Evolutionary conservation across 139 green algal species (phyloP).

Genomic region (Auxenochlorella protothecoides): DNA sequence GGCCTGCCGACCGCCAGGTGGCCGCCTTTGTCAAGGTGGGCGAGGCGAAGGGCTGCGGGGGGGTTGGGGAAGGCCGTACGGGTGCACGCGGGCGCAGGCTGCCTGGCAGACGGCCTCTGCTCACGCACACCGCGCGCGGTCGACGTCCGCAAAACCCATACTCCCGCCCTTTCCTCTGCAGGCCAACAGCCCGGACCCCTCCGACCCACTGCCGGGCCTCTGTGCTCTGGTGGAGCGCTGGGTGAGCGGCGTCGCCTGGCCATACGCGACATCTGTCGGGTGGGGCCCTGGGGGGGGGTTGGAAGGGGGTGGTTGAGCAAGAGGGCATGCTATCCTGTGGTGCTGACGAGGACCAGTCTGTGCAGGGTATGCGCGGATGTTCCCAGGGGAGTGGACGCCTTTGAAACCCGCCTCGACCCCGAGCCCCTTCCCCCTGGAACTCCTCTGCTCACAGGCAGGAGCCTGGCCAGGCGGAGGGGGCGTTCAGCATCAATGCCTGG

Average conservation of each 20-base stretch:
- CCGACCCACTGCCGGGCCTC: slow-evolving; percentile 28
- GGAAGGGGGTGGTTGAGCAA: not conserved
- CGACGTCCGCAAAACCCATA: not conserved
- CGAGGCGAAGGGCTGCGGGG: not conserved
- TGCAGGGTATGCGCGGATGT: too few species aligned
- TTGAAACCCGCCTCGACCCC: too few species aligned
- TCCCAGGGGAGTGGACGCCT: too few species aligned
- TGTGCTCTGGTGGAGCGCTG: slow-evolving; percentile 27
- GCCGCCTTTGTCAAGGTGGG: slow-evolving; percentile 23
- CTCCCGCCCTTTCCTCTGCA: slow-evolving; percentile 2
- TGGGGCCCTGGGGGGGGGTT: not conserved
- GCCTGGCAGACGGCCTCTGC: too few species aligned
- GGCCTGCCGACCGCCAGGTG: slow-evolving; percentile 12
- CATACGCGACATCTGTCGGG: not conserved
- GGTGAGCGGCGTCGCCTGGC: slow-evolving; percentile 23
- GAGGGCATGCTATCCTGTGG: too few species aligned
- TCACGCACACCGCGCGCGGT: too few species aligned
- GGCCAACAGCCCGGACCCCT: slow-evolving; percentile 11
- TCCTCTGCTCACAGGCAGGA: not conserved
- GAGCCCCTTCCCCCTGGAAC: not conserved
- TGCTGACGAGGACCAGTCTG: too few species aligned
- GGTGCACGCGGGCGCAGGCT: too few species aligned
- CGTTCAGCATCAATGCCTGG: slow-evolving; percentile 25
- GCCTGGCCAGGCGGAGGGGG: not conserved
- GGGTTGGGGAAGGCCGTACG: too few species aligned